Evolutionary conservation across 176 grass and related monocot species (phyloP).

Genomic region (Aechmea fasciata): DNA sequence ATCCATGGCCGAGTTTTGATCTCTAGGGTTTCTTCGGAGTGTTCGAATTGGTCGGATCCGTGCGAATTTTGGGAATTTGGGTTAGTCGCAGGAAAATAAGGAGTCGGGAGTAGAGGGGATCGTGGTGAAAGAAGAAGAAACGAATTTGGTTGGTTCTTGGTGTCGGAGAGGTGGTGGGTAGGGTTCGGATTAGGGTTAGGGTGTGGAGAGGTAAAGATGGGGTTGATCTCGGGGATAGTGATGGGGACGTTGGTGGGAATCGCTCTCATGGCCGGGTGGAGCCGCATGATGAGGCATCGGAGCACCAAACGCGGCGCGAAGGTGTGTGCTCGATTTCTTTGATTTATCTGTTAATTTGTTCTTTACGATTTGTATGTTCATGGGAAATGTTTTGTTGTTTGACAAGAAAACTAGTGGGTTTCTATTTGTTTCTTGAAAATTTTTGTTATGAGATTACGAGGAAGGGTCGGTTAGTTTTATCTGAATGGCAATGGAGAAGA

Average conservation of each 20-base stretch:
- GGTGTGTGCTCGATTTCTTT: constrained; percentile 14
- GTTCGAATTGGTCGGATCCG: not conserved
- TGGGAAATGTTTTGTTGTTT: not conserved
- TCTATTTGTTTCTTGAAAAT: too few species aligned
- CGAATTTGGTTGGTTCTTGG: not conserved
- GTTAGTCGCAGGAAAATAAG: not conserved
- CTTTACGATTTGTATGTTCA: not conserved
- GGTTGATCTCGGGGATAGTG: constrained; percentile 71
- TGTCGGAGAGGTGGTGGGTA: not conserved
- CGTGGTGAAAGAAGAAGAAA: not conserved
- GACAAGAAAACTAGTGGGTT: too few species aligned
- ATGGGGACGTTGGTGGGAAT: constrained; percentile 64
- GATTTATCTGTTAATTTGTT: too few species aligned
- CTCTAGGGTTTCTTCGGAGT: not conserved
- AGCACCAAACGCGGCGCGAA: constrained; percentile 48
- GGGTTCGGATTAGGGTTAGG: not conserved
- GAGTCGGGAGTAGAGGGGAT: not conserved
- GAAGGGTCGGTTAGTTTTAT: too few species aligned
- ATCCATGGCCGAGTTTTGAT: not conserved
- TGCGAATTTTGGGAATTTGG: not conserved
- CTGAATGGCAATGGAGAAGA: too few species aligned
- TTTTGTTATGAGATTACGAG: too few species aligned
- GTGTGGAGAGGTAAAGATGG: constrained; percentile 31
- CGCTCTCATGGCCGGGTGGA: constrained; percentile 66
- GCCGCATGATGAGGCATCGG: constrained; percentile 53